Base-by-base conservation (phyloP, 1,284 basidiomycete genomes). In the Fomitopsis betulina region DNA sequence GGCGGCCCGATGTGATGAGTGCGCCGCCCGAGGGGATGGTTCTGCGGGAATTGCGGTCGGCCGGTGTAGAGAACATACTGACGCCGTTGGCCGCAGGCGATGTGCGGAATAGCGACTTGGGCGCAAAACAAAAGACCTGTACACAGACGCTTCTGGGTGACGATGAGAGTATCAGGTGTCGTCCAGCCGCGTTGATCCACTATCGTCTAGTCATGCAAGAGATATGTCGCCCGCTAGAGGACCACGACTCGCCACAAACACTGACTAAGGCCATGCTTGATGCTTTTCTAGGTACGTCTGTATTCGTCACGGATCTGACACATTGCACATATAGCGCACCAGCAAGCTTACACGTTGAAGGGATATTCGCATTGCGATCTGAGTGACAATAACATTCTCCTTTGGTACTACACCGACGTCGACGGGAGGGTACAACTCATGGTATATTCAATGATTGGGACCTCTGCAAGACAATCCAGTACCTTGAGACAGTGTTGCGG, bases 31-130 rank as follows among this genome's bases (percentile, higher is more conserved):
- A 59, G n/a, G n/a, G 32, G 1, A 39, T 45, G 21, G 42, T 21
- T 12, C 52, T 53, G 21, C 12, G 13, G 9, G 15, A 3, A 12
- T 15, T 59, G 15, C 35, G 39, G 6, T 7, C 17, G 6, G n/a
- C 17, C 3, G 49, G 49, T 7, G 53, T 57, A 10, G n/a, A 30
- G 8, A 21, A 55, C 19, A n/a, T n/a, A n/a, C n/a, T n/a, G n/a
- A n/a, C n/a, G n/a, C n/a, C n/a, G n/a, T n/a, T n/a, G n/a, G n/a
- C 57, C 23, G 55, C 45, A 12, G 59, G 59, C 5, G 56, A 54
- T 17, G 55, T 60, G 17, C 5, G n/a, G 2, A 32, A 49, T 13
- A 33, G 52, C 19, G 35, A 25, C n/a, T n/a, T n/a, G n/a, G 27
- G n/a, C 10, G 32, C 55, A 30, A n/a, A n/a, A n/a, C 32, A n/a